Base-by-base conservation (phyloP, 495 filamentous ascomycete species). In the Friedmanniomyces endolithicus region DNA sequence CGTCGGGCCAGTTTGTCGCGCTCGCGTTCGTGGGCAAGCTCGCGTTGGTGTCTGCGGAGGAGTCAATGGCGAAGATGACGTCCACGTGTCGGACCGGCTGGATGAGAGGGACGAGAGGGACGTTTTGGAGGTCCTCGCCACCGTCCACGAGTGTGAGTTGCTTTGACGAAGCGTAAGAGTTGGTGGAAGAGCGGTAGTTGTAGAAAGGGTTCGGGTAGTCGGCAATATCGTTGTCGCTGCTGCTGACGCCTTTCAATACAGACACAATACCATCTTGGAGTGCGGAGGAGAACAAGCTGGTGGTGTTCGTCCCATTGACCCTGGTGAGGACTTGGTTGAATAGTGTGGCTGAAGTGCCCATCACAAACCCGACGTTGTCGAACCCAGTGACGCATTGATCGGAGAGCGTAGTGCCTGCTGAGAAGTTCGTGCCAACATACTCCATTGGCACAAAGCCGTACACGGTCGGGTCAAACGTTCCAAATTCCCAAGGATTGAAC, bases 1-100 rank as follows among this genome's bases (percentile, higher is more conserved):
- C 90, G 69, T 95, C 94, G 45, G 90, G 90, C 86, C 87, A 96
- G 70, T 70, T 55, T 2, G 41, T 14, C 1, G 56, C 53, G 22
- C 60, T 53, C 17, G 53, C 25, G 14, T 56, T 25, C 6, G 35
- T 50, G 11, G 54, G 59, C 19, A 22, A 58, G 44, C 22, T 74
- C 57, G 72, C 74, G 11, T 69, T 66, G 0, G 84, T 90, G 68
- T 96, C 90, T 31, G 87, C 89, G 8, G 84, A 88, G 44, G 79
- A 81, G 69, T 97, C 90, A 58, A 94, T 72, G 22, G 90, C 90
- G 66, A 96, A 94, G 66, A 96, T 88, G 23, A 95, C 85, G 66
- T 96, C 92, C 48, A 97, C 83, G 40, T 76, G 59, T 24, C 90
- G 85, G 27, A 67, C 31, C 0, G 87, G 87, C 61, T 95, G 88